A percentile compares a stretch with the other conserved stretches of the same genome.
Conservation (phyloP, 257 asterid genomes). For the Marsdenia floribunda region DNA sequence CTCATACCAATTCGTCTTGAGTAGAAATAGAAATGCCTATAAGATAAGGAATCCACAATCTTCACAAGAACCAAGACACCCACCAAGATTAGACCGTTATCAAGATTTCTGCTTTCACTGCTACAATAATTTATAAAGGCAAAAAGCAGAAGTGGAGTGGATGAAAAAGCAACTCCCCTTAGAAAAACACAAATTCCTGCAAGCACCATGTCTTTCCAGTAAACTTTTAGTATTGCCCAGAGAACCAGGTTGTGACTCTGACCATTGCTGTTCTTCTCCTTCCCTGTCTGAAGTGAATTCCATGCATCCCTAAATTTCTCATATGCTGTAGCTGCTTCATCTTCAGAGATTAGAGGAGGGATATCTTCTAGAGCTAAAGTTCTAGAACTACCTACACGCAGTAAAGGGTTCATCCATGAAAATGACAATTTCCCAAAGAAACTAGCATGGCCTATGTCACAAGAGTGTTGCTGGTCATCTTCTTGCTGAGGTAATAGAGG, state of each 20-base stretch:
- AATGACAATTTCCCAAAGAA: constrained; percentile 42
- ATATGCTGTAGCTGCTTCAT: constrained; percentile 46
- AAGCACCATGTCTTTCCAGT: constrained; percentile 45
- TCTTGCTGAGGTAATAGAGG: constrained; percentile 37
- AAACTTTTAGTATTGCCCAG: constrained; percentile 36
- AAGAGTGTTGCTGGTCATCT: constrained; percentile 9
- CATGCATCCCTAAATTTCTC: constrained; percentile 38
- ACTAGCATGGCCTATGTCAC: constrained; percentile 23
- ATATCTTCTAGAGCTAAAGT: constrained; percentile 47
- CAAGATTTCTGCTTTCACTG: constrained; percentile 20
- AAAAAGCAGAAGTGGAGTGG: constrained; percentile 51
- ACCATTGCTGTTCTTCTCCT: constrained; percentile 6
- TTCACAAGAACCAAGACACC: constrained; percentile 45
- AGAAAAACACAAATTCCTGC: constrained; percentile 35
- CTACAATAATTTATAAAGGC: constrained; percentile 50
- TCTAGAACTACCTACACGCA: constrained; percentile 44
- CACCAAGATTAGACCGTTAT: constrained; percentile 39
- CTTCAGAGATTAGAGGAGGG: constrained; percentile 54
- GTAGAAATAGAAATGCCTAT: constrained; percentile 57
- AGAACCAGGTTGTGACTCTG: constrained; percentile 22
- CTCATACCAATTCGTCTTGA: constrained; percentile 59
- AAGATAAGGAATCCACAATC: constrained; percentile 45
- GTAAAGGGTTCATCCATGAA: constrained; percentile 61
- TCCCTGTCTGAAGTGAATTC: constrained; percentile 28
- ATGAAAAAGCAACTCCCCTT: constrained; percentile 42